phyloP scores from a whole-genome alignment of 2,329 filamentous ascomycete genomes.

The Fusarium sp. region DNA sequence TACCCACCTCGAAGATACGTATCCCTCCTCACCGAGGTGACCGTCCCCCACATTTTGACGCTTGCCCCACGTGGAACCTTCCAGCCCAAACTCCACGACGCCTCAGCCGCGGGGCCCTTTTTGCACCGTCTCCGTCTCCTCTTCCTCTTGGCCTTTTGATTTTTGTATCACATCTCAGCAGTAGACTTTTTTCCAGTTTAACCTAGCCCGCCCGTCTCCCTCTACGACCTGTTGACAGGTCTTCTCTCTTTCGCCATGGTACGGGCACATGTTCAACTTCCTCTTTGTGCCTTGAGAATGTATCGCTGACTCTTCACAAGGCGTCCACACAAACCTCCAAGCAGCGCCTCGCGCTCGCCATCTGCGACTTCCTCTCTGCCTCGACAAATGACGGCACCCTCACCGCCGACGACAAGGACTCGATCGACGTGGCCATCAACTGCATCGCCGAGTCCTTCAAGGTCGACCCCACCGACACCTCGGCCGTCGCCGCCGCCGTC shows the following conservation, averaged over 20 bases:
- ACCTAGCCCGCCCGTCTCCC: not conserved
- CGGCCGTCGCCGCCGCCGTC: slow-evolving; percentile 79
- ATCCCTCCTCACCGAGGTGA: not conserved
- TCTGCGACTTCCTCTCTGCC: slow-evolving; percentile 92
- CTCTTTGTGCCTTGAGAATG: not conserved
- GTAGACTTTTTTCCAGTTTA: not conserved
- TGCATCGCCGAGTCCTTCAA: slow-evolving; percentile 97
- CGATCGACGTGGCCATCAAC: slow-evolving; percentile 91
- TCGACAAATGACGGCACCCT: slow-evolving; percentile 91
- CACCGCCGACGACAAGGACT: slow-evolving; percentile 88
- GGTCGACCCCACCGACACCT: slow-evolving; percentile 84
- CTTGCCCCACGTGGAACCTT: slow-evolving; percentile 47
- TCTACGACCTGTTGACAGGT: slow-evolving; percentile 16
- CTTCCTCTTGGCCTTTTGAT: not conserved
- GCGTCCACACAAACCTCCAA: slow-evolving; percentile 61
- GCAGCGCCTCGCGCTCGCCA: slow-evolving; percentile 94
- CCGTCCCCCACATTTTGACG: slow-evolving; percentile 28
- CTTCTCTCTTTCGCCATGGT: slow-evolving; percentile 21
- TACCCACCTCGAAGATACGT: not conserved
- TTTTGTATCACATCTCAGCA: not conserved
- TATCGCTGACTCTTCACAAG: slow-evolving; percentile 17
- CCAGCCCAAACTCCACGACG: slow-evolving; percentile 43
- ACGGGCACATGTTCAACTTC: not conserved
- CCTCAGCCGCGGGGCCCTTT: slow-evolving; percentile 38
- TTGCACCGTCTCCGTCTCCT: slow-evolving; percentile 10